Evolutionary conservation across 495 filamentous ascomycete species (phyloP).

Genomic region (Penicillium daleae): DNA sequence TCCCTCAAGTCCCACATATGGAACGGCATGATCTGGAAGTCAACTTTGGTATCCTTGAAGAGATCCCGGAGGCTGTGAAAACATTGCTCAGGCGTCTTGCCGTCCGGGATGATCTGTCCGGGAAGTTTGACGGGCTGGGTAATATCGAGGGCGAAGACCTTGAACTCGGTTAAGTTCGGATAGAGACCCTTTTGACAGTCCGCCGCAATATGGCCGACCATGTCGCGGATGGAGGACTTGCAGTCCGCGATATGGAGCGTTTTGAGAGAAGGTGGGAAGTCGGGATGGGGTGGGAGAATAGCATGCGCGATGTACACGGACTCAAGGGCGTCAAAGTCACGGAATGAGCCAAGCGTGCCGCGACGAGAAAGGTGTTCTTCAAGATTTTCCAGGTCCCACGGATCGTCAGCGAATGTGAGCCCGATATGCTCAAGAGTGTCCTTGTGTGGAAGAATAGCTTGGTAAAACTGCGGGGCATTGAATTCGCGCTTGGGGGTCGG

Average conservation of each 20-base stretch:
- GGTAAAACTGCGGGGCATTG: not conserved
- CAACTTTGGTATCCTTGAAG: not conserved
- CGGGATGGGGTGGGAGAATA: not conserved
- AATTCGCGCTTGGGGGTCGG: not conserved
- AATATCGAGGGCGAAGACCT: not conserved
- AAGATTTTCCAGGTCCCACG: not conserved
- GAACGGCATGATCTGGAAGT: not conserved
- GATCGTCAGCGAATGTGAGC: not conserved
- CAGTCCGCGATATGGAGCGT: not conserved
- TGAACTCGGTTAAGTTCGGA: not conserved
- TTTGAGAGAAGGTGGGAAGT: not conserved
- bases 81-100: not conserved
- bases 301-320: not conserved
- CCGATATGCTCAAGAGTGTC: not conserved
- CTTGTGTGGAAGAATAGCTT: not conserved
- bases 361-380: not conserved
- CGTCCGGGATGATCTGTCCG: not conserved
- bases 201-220: not conserved
- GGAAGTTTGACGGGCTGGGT: not conserved
- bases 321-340: not conserved
- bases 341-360: not conserved
- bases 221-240: not conserved
- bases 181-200: not conserved
- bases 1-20: not conserved
- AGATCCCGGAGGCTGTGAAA: not conserved